A percentile compares a stretch with the other conserved stretches of the same genome.
Evolutionary conservation across 129 eudicot species (phyloP).

Genomic region (Smallanthus sonchifolius): DNA sequence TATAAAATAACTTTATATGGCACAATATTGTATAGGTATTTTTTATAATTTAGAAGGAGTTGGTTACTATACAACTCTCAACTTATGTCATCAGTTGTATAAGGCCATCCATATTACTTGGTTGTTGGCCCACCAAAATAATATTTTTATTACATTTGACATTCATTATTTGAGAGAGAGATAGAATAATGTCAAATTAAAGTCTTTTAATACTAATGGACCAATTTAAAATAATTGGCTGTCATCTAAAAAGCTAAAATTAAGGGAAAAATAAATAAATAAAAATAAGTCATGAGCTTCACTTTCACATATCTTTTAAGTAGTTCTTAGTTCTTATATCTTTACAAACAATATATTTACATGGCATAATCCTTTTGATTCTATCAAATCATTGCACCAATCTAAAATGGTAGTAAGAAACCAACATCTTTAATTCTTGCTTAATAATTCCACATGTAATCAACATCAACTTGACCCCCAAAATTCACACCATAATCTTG

Average conservation of each 20-base stretch:
- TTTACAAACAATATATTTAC: neutral
- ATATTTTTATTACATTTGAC: constrained; percentile 27
- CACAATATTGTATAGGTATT: neutral
- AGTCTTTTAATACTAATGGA: constrained; percentile 2
- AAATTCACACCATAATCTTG: constrained; percentile 26
- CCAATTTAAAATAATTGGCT: constrained; percentile 3
- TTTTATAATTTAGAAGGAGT: constrained; percentile 17
- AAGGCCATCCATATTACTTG: constrained; percentile 32
- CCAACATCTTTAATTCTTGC: constrained; percentile 6
- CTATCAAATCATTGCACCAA: constrained; percentile 25
- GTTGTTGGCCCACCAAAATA: constrained; percentile 34
- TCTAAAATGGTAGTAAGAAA: constrained; percentile 3
- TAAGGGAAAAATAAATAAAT: too few relatives aligned
- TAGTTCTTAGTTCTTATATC: too few relatives aligned
- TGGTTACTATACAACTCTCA: constrained; percentile 35
- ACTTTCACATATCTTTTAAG: neutral
- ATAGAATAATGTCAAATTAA: constrained; percentile 6
- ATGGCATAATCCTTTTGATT: constrained; percentile 18
- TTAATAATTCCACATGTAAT: constrained; percentile 68
- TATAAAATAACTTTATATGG: neutral
- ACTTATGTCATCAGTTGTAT: constrained; percentile 30
- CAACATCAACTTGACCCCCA: constrained; percentile 48
- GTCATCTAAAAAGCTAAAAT: neutral
- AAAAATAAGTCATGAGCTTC: neutral
- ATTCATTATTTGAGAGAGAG: neutral